Conservation (phyloP, 2,329 filamentous ascomycete genomes). For the Sclerotinia subarctica region DNA sequence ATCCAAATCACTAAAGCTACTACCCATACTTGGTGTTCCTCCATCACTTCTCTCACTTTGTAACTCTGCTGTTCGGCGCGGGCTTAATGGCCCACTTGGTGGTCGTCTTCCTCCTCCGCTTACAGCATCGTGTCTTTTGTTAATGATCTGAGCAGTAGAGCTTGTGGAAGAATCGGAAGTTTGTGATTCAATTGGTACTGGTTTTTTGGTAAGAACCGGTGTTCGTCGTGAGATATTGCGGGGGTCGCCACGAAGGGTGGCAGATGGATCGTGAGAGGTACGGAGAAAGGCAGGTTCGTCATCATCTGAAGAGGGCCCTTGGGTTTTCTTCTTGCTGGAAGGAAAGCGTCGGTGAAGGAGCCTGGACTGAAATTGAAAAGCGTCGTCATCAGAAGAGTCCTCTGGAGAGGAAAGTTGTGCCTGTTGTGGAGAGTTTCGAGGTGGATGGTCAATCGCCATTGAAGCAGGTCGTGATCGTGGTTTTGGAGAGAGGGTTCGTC, state of each 20-base stretch:
- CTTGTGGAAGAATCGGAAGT: slow-evolving; percentile 62
- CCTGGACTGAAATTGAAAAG: slow-evolving; percentile 33
- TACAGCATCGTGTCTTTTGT: slow-evolving; percentile 19
- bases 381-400: slow-evolving; percentile 30
- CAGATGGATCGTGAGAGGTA: slow-evolving; percentile 33
- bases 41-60: slow-evolving; percentile 66
- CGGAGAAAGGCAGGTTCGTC: slow-evolving; percentile 36
- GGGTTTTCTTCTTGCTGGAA: slow-evolving; percentile 31
- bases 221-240: slow-evolving; percentile 24
- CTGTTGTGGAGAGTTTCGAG: slow-evolving; percentile 24
- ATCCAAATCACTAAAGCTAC: slow-evolving; percentile 82
- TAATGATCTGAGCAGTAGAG: slow-evolving; percentile 40
- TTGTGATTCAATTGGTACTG: slow-evolving; percentile 32
- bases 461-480: slow-evolving; percentile 27
- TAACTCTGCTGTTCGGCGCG: slow-evolving; percentile 57
- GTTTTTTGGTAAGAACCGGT: slow-evolving; percentile 26
- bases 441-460: slow-evolving; percentile 18
- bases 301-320: slow-evolving; percentile 31
- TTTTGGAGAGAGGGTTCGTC: slow-evolving; percentile 33
- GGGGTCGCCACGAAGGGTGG: slow-evolving; percentile 35
- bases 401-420: slow-evolving; percentile 28
- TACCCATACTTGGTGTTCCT: slow-evolving; percentile 71
- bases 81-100: slow-evolving; percentile 49
- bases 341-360: slow-evolving; percentile 36
- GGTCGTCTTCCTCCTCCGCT: slow-evolving; percentile 19